Evolutionary conservation across 2,329 filamentous ascomycete genomes (phyloP).

Genomic region (Colletotrichum sp.): DNA sequence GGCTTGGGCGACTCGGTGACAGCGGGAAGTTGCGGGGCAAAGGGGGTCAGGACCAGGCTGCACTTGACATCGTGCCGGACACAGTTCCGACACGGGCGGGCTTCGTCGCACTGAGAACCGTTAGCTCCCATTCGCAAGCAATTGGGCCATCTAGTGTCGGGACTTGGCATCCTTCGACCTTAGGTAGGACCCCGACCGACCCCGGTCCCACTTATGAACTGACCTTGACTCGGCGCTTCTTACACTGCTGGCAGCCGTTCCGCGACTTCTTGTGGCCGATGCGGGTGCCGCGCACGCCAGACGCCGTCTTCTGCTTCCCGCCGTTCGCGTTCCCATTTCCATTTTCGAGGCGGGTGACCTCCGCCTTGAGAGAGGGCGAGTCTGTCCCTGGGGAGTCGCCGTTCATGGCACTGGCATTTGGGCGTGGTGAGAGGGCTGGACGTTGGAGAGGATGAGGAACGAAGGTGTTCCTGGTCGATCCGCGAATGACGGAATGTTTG

Average conservation of each 20-base stretch:
- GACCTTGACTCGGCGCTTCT: conserved; percentile 18
- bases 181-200: no score
- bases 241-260: conserved; percentile 18
- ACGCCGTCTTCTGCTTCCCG: background rate
- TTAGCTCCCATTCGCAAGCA: background rate
- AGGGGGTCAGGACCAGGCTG: conserved; percentile 5
- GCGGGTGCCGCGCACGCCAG: conserved; percentile 5
- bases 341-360: background rate
- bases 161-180: background rate
- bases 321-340: background rate
- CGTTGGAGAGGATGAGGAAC: background rate
- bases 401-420: conserved; percentile 2
- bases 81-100: conserved; percentile 16
- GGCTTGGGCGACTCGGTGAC: conserved; percentile 13
- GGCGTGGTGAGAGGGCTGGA: background rate
- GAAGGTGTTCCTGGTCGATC: background rate
- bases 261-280: conserved; percentile 19
- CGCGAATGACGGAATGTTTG: background rate
- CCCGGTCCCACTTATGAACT: background rate
- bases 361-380: conserved; percentile 7
- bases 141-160: background rate
- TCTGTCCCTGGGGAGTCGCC: background rate
- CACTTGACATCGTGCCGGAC: conserved; percentile 15
- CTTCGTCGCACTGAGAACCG: conserved; percentile 12
- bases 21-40: background rate